These are phyloP conservation scores for Barnettozyma salicaria DNA, from an alignment of 805 yeast species.

Conservation along the genomic window DNA sequence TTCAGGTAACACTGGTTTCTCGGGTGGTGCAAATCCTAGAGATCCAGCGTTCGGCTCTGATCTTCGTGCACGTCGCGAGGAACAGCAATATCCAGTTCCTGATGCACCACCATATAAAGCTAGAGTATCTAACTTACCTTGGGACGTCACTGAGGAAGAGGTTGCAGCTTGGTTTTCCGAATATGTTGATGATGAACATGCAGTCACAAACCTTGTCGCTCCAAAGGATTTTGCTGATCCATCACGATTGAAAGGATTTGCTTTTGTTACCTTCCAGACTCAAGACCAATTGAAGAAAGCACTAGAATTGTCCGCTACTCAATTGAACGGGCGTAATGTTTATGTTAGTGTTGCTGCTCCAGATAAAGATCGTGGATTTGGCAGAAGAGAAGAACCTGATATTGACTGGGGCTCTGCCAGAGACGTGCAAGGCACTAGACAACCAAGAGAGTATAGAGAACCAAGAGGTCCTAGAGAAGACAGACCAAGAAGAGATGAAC, in stretches of 20 bases:
- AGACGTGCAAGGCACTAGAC: slow-evolving; percentile 28
- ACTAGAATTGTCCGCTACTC: slow-evolving; percentile 61
- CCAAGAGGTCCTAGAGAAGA: slow-evolving; percentile 22
- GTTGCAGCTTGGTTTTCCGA: slow-evolving; percentile 57
- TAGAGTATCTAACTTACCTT: slow-evolving; percentile 79
- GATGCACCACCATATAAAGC: slow-evolving; percentile 90
- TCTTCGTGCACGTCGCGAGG: slow-evolving; percentile 37
- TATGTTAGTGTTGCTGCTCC: slow-evolving; percentile 80
- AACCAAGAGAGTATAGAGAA: slow-evolving; percentile 32
- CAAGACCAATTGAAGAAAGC: slow-evolving; percentile 74
- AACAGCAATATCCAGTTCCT: slow-evolving; percentile 80
- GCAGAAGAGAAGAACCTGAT: slow-evolving; percentile 34
- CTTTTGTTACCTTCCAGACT: slow-evolving; percentile 77
- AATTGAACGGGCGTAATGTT: slow-evolving; percentile 64
- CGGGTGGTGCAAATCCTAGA: slow-evolving; percentile 30
- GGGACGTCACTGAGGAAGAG: slow-evolving; percentile 66
- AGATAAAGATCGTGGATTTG: slow-evolving; percentile 36
- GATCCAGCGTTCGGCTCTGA: slow-evolving; percentile 36
- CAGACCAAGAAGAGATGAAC: slow-evolving; percentile 24
- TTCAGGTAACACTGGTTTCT: slow-evolving; percentile 26
- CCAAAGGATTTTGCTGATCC: slow-evolving; percentile 59
- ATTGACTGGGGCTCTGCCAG: slow-evolving; percentile 48
- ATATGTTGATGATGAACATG: slow-evolving; percentile 42
- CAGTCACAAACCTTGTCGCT: slow-evolving; percentile 59
- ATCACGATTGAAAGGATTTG: slow-evolving; percentile 77